These are phyloP conservation scores for Miscanthus lutarioriparius DNA, from an alignment of 176 grass and related monocot species.

Conservation along the genomic window DNA sequence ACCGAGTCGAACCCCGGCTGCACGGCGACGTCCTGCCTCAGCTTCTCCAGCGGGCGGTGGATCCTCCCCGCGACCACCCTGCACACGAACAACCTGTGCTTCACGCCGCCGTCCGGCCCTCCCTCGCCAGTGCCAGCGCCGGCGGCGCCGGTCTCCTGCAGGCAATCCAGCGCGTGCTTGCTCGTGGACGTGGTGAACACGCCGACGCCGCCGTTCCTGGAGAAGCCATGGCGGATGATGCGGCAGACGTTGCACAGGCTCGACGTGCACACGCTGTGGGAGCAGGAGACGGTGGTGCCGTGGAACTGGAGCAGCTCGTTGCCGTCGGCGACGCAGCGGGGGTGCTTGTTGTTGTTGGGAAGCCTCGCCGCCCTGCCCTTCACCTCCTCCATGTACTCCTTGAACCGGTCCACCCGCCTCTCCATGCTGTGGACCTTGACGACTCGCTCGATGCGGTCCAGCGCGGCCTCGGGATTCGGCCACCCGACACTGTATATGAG, in stretches of 20 bases:
- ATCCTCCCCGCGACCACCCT: slow-evolving; percentile 80
- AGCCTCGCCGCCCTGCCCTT: slow-evolving; percentile 53
- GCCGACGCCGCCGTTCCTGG: slow-evolving; percentile 46
- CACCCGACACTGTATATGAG: slow-evolving; percentile 71
- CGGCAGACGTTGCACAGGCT: slow-evolving; percentile 61
- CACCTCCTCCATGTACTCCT: slow-evolving; percentile 68
- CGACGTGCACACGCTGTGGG: slow-evolving; percentile 60
- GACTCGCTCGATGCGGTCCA: slow-evolving; percentile 50
- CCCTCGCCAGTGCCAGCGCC: not conserved
- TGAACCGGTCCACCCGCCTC: slow-evolving; percentile 49
- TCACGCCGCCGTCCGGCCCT: not conserved
- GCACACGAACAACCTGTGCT: slow-evolving; percentile 62
- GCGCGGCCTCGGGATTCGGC: slow-evolving; percentile 46
- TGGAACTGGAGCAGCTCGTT: slow-evolving; percentile 88
- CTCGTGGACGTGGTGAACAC: slow-evolving; percentile 74
- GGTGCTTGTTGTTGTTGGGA: slow-evolving; percentile 55
- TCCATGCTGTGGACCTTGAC: slow-evolving; percentile 75
- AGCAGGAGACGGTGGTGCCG: slow-evolving; percentile 57
- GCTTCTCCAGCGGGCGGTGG: slow-evolving; percentile 65
- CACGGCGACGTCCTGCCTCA: slow-evolving; percentile 31
- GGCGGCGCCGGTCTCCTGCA: not conserved
- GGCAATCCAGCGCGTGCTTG: slow-evolving; percentile 55
- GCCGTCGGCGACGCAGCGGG: slow-evolving; percentile 78
- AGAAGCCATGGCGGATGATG: slow-evolving; percentile 71
- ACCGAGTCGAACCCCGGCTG: slow-evolving; percentile 77